These are phyloP conservation scores for Lepraria neglecta DNA, from an alignment of 495 filamentous ascomycete genomes.

Conservation along the genomic window DNA sequence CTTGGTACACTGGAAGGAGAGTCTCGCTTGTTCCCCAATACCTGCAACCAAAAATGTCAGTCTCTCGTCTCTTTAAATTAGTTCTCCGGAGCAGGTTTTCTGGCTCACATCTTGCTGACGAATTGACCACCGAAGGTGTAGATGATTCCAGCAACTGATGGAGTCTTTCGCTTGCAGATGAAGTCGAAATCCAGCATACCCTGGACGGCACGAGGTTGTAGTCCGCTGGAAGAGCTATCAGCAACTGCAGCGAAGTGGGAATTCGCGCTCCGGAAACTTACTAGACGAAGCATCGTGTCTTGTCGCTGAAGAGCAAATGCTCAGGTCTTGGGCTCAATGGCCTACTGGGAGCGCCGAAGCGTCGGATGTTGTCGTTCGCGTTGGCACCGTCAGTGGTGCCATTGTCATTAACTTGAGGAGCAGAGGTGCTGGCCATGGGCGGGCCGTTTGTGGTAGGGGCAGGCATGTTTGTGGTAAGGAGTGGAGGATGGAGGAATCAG, in stretches of 20 bases:
- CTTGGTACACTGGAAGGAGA: slow-evolving; percentile 95
- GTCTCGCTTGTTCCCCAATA: slow-evolving; percentile 99
- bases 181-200: slow-evolving; percentile 99
- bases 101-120: slow-evolving; percentile 91
- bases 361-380: slow-evolving; percentile 97
- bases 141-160: slow-evolving; percentile 97
- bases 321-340: slow-evolving; percentile 76
- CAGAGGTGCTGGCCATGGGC: slow-evolving; percentile 17
- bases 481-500: slow-evolving; percentile 22
- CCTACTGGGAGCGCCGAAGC: slow-evolving; percentile 88
- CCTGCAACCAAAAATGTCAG: slow-evolving; percentile 34
- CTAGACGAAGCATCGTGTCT: slow-evolving; percentile 99
- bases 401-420: slow-evolving; percentile 37
- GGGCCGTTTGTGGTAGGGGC: slow-evolving; percentile 34
- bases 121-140: slow-evolving; percentile 99
- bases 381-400: slow-evolving; percentile 37
- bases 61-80: neutral
- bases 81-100: slow-evolving; percentile 13
- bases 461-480: slow-evolving; percentile 41
- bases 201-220: slow-evolving; percentile 96
- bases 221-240: slow-evolving; percentile 51
- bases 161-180: slow-evolving; percentile 97
- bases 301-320: slow-evolving; percentile 92
- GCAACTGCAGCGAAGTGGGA: neutral
- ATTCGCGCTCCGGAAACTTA: slow-evolving; percentile 39